phyloP scores from a whole-genome alignment of 768 basidiomycete species.

The Naganishia kalamii region DNA sequence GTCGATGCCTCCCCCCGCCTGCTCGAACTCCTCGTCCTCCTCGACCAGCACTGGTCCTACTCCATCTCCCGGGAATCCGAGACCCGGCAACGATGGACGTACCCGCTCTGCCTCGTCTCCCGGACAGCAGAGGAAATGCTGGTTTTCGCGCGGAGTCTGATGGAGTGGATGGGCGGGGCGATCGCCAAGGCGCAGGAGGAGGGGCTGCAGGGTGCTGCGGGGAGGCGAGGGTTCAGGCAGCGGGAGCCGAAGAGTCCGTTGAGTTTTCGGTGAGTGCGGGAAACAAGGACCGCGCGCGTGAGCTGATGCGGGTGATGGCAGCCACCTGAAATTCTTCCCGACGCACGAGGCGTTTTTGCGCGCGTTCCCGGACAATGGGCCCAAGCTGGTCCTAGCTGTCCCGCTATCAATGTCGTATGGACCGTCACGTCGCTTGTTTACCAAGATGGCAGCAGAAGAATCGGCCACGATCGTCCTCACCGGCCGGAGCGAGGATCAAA shows the following conservation, averaged over 20 bases:
- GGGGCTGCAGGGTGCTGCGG: slow-evolving; percentile 57
- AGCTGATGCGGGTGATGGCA: slow-evolving; percentile 40
- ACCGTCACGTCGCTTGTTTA: slow-evolving; percentile 76
- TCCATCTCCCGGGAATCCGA: slow-evolving; percentile 48
- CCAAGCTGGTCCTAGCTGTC: slow-evolving; percentile 88
- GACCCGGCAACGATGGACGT: slow-evolving; percentile 37
- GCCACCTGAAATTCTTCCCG: slow-evolving; percentile 86
- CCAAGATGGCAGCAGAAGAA: slow-evolving; percentile 71
- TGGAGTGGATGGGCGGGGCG: slow-evolving; percentile 97
- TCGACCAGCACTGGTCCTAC: slow-evolving; percentile 96
- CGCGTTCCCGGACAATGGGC: slow-evolving; percentile 75
- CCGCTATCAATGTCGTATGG: slow-evolving; percentile 90
- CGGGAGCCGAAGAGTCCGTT: slow-evolving; percentile 60
- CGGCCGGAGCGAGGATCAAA: slow-evolving; percentile 67
- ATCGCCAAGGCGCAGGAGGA: slow-evolving; percentile 72
- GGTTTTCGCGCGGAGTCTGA: slow-evolving; percentile 88
- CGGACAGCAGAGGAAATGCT: slow-evolving; percentile 88
- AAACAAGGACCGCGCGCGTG: neutral
- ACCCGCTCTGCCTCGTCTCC: slow-evolving; percentile 86
- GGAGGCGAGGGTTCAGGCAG: slow-evolving; percentile 3
- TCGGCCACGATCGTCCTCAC: slow-evolving; percentile 87
- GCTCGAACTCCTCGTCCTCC: slow-evolving; percentile 85
- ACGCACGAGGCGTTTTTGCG: slow-evolving; percentile 72
- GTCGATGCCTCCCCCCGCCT: slow-evolving; percentile 92
- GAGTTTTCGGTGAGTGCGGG: slow-evolving; percentile 66